Evolutionary conservation across 495 filamentous ascomycete genomes (phyloP), one percentile per base, ranked within the genome.

Genomic region (Penicillium atrosanguineum): DNA sequence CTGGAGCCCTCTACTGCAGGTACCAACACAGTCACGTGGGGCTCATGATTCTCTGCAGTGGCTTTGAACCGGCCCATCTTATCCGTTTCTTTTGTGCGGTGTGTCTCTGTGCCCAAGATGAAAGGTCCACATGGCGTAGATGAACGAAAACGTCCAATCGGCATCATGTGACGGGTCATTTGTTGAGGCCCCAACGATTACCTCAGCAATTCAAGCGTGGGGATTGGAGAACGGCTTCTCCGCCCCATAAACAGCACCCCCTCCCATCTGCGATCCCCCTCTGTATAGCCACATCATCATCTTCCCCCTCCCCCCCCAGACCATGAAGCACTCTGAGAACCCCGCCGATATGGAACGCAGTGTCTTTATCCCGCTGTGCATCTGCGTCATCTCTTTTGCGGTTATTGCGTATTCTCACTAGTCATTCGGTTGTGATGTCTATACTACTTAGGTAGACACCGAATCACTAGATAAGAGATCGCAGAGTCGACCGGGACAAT

Each of bases 371-470:
- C 72, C 72, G 15, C 64, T 75, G 20, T 73, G 72, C 53, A 69
- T 75, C 63, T 75, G 72, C 59, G 60, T 75, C 38, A 63, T 75
- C 55, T 75, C 72, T 36, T 75, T 75, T 52, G 72, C 72, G 9
- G 72, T 75, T 46, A 67, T 75, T 61, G 67, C 67, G 56, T 75
- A 71, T 47, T 47, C 64, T 59, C 69, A 71, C 60, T 73, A 62
- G 57, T 51, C 29, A 26, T 53, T 52, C 40, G 44, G 42, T 48
- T 46, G 29, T 37, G 26, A 34, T 56, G 44, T 48, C 55, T 36
- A 45, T 25, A 44, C 29, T 14, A 15, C 41, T n/a, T 29, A 23
- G 18, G 28, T 25, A 34, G 36, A 42, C 43, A 34, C 52, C 29
- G 31, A 46, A 48, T 41, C 4, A 46, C 29, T 20, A 48, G 31